phyloP scores from a whole-genome alignment of 2,329 filamentous ascomycete species.

The Aschersonia sp. region DNA sequence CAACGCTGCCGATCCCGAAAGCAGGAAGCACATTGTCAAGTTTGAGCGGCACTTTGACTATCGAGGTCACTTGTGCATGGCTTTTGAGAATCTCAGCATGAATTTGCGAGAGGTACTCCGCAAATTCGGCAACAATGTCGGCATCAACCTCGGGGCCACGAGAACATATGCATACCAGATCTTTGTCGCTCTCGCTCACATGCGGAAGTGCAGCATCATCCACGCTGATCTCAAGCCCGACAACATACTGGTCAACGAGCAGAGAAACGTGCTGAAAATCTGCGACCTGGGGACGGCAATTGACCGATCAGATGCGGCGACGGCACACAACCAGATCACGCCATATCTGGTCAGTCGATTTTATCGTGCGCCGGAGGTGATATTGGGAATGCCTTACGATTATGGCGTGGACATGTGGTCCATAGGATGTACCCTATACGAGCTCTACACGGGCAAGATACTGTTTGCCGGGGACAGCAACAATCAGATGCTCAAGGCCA shows the following conservation, averaged over 20 bases:
- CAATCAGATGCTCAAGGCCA: slow-evolving; percentile 93
- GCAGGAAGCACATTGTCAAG: slow-evolving; percentile 82
- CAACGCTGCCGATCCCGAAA: slow-evolving; percentile 69
- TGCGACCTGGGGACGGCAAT: slow-evolving; percentile 96
- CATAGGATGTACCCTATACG: slow-evolving; percentile 91
- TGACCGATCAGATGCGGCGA: slow-evolving; percentile 62
- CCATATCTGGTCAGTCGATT: slow-evolving; percentile 95
- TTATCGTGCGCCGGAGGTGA: slow-evolving; percentile 93
- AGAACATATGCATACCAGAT: slow-evolving; percentile 87
- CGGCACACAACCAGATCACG: slow-evolving; percentile 68
- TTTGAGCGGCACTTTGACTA: slow-evolving; percentile 83
- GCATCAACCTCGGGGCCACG: slow-evolving; percentile 79
- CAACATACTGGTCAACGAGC: slow-evolving; percentile 84
- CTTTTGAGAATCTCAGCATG: slow-evolving; percentile 87
- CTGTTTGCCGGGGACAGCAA: slow-evolving; percentile 90
- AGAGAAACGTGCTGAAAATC: slow-evolving; percentile 74
- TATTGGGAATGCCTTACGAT: slow-evolving; percentile 90
- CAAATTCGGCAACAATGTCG: slow-evolving; percentile 89
- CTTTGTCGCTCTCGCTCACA: slow-evolving; percentile 73
- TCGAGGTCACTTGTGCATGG: slow-evolving; percentile 89
- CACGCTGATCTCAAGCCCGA: slow-evolving; percentile 96
- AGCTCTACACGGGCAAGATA: slow-evolving; percentile 95
- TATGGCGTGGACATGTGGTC: slow-evolving; percentile 96
- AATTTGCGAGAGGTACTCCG: slow-evolving; percentile 89
- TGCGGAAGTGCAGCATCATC: slow-evolving; percentile 84